Percentiles rank a stretch among this genome's conserved stretches.
Conservation (phyloP, 139 green algal genomes). For the Coccomyxa sp. region DNA sequence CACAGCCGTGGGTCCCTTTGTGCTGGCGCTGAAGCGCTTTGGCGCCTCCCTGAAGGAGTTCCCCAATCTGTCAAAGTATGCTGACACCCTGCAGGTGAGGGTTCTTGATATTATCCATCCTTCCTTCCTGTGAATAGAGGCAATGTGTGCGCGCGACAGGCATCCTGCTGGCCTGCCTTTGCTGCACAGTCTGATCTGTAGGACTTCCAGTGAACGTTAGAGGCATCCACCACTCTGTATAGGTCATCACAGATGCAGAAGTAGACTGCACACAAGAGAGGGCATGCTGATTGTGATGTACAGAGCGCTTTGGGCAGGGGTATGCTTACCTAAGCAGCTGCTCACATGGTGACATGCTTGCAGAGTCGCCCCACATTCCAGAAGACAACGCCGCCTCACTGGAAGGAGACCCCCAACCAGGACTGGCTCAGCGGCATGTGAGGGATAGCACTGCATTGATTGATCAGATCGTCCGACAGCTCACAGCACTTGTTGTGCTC, state of each 20-base stretch:
- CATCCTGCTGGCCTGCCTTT: neutral
- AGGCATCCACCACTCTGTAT: neutral
- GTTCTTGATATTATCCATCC: neutral
- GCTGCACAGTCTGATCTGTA: neutral
- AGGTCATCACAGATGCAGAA: neutral
- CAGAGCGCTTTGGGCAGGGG: neutral
- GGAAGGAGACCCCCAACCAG: neutral
- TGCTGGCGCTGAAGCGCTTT: conserved; percentile 10
- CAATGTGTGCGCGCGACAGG: neutral
- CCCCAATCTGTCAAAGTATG: conserved; percentile 20
- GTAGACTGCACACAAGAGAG: neutral
- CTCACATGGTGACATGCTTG: neutral
- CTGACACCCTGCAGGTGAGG: conserved; percentile 10
- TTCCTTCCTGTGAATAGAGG: neutral
- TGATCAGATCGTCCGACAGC: too few species aligned
- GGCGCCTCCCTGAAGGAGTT: conserved; percentile 6
- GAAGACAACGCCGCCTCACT: conserved; percentile 14
- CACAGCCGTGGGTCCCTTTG: neutral
- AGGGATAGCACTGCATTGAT: too few species aligned
- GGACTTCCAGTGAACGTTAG: neutral
- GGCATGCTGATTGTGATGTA: neutral
- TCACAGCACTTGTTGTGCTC: too few species aligned
- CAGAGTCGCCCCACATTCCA: conserved; percentile 3
- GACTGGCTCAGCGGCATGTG: neutral
- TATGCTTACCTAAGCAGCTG: neutral